Evolutionary conservation across 2,329 filamentous ascomycete genomes (phyloP).

Genomic region (Talaromyces sp.): DNA sequence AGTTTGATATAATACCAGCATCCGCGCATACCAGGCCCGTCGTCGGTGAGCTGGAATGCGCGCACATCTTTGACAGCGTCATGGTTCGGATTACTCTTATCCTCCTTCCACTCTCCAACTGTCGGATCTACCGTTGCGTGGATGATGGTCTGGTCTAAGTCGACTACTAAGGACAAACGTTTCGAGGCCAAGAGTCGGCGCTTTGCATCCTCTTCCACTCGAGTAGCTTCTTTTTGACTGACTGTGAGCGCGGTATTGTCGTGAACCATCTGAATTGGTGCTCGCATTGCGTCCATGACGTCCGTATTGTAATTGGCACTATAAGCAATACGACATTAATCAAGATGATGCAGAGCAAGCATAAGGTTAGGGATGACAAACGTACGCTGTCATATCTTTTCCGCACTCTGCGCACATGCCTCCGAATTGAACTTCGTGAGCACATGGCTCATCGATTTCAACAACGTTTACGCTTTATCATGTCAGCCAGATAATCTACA

Average conservation of each 20-base stretch:
- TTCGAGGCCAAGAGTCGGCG: conserved; percentile 70
- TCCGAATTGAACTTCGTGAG: conserved; percentile 84
- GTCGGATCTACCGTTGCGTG: conserved; percentile 97
- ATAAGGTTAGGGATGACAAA: neutral
- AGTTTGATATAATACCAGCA: conserved; percentile 99
- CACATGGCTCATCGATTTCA: conserved; percentile 83
- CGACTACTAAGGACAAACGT: conserved; percentile 90
- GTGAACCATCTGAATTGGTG: conserved; percentile 91
- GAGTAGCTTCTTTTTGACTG: conserved; percentile 72
- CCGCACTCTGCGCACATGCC: conserved; percentile 90
- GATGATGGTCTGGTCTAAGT: conserved; percentile 97
- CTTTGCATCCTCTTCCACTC: conserved; percentile 81
- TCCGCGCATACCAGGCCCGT: conserved; percentile 67
- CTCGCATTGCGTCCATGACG: conserved; percentile 71
- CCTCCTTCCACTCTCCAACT: conserved; percentile 89
- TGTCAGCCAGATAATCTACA: neutral
- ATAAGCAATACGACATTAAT: conserved; percentile 17
- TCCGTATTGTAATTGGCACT: conserved; percentile 74
- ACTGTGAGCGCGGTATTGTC: conserved; percentile 83
- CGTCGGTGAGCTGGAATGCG: conserved; percentile 83
- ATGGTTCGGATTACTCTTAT: conserved; percentile 84
- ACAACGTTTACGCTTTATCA: conserved; percentile 51
- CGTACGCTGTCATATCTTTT: conserved; percentile 85
- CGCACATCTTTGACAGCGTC: conserved; percentile 82
- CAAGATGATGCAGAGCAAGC: neutral